Percentiles rank a stretch among this genome's conserved stretches.
Conservation (phyloP, 306 rosid genomes). For the Castanea sativa region DNA sequence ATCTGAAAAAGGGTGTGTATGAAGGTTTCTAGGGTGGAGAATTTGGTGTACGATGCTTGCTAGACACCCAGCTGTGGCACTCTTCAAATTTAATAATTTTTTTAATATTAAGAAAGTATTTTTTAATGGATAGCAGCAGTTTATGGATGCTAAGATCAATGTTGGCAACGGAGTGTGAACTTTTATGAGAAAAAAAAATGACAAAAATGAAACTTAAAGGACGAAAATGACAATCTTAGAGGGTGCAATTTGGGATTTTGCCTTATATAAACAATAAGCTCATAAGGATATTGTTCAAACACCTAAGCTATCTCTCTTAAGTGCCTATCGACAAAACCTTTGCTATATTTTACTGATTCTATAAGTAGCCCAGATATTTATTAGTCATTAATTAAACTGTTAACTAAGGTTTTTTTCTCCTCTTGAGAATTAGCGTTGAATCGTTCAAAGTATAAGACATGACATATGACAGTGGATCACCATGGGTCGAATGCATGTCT, state of each 20-base stretch:
- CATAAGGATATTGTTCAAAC: background rate
- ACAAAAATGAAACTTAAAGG: no score
- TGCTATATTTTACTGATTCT: background rate
- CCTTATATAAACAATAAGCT: background rate
- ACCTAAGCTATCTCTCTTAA: background rate
- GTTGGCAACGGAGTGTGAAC: no score
- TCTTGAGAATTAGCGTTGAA: background rate
- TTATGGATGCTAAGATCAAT: no score
- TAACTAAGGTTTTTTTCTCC: background rate
- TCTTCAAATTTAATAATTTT: constrained; percentile 32
- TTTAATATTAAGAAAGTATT: no score
- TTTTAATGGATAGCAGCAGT: no score
- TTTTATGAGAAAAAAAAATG: no score
- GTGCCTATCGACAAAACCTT: background rate
- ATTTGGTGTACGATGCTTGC: constrained; percentile 58
- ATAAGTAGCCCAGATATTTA: background rate
- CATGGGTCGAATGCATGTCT: background rate
- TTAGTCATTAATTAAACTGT: background rate
- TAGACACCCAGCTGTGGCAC: constrained; percentile 53
- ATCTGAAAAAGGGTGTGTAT: constrained; percentile 61
- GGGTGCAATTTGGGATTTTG: no score
- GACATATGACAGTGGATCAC: background rate
- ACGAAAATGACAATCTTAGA: no score
- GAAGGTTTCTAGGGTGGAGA: constrained; percentile 68
- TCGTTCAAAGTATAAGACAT: background rate